A percentile compares a stretch with the other conserved stretches of the same genome.
Evolutionary conservation across 257 asterid species (phyloP).

Genomic region (Avicennia marina): DNA sequence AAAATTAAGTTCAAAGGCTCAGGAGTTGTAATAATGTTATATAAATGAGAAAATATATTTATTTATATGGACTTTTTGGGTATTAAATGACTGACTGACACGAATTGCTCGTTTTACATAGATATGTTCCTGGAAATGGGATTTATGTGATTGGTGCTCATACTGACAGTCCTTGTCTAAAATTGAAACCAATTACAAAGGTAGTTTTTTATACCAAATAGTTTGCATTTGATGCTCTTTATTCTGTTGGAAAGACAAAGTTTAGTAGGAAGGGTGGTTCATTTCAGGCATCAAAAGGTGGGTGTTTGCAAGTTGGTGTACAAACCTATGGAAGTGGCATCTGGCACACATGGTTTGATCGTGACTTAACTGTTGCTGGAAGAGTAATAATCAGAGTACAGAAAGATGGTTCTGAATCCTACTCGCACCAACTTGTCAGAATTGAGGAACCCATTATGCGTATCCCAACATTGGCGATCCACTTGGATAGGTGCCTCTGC

Average conservation of each 20-base stretch:
- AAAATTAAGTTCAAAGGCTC: too few species aligned
- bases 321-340: constrained; percentile 94
- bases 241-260: background rate
- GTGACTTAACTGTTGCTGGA: constrained; percentile 87
- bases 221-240: background rate
- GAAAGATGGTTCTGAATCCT: constrained; percentile 60
- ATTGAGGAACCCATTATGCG: constrained; percentile 91
- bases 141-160: constrained; percentile 88
- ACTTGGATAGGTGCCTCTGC: constrained; percentile 71
- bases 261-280: background rate
- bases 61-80: background rate
- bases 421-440: constrained; percentile 65
- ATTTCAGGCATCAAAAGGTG: constrained; percentile 78
- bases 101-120: constrained; percentile 21
- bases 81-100: constrained; percentile 11
- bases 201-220: constrained; percentile 25
- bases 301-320: constrained; percentile 89
- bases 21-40: too few species aligned
- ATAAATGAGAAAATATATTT: background rate
- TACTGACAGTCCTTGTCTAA: constrained; percentile 92
- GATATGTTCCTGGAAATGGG: constrained; percentile 87
- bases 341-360: constrained; percentile 99
- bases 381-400: constrained; percentile 59
- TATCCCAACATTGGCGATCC: constrained; percentile 92
- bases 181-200: constrained; percentile 81